Base-by-base conservation (phyloP, 345 rosid species). In the Raphanus raphanistrum region DNA sequence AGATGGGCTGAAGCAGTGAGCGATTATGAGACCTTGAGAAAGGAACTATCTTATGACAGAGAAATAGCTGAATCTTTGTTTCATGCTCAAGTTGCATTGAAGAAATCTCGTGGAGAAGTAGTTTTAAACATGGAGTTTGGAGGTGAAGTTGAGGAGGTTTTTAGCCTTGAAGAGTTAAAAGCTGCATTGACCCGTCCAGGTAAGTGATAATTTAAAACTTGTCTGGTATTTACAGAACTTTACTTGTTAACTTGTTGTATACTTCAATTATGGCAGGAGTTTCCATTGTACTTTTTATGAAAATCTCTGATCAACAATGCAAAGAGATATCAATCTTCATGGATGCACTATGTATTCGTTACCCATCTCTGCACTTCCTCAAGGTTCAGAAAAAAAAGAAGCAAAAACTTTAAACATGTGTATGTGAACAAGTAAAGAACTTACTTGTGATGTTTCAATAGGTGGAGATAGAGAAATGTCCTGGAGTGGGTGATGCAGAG, bases 81-180 rank as follows among this genome's bases (percentile, higher is more conserved):
- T 84, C 96, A 93, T 60, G 87, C 98, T 33, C 97, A 91, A 87
- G 96, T 93, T 72, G 89, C 97, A 8, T 73, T 96, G 81, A 96
- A 89, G 87, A 96, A 90, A 79, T 96, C 93, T 68, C 92, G 87
- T 0, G 99, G 99, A 16, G 97, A 91, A 82, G 96, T 89, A 77
- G 97, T 96, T 36, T 54, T 87, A 74, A 91, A 96, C 83, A 84
- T 96, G 97, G 90, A 93, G 80, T 96, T 93, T 75, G 97, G 98
- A 27, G 96, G 98, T 61, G 97, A 90, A 80, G 98, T 96, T 59
- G 99, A 91, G 85, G 86, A 87, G 78, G 87, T 89, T 17, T 72
- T 72, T 29, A 87, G 88, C 32, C 83, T 87, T 69, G 96, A 90
- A 77, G 94, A 87, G 86, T 90, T 95, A 79, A 86, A 76, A 82